Base-by-base conservation (phyloP, 306 rosid genomes). In the Cicer cuneatum region DNA sequence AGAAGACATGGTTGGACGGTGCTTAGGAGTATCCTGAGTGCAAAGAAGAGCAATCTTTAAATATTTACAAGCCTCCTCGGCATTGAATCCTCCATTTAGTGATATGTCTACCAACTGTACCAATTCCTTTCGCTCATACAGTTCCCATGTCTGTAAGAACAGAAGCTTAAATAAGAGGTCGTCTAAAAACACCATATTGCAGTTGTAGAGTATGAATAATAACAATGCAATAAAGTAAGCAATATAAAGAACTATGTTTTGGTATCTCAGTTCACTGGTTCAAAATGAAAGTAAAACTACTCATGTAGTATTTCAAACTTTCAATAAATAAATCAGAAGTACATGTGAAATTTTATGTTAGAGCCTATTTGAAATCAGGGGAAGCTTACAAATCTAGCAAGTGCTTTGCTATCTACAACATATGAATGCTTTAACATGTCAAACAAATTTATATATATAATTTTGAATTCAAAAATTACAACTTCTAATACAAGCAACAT, bases 21-120 rank as follows among this genome's bases (percentile, higher is more conserved):
- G 91, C 80, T 87, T 91, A 5, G 92, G 92, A 33, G 82, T 58
- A 79, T 91, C 91, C 79, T 94, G 98, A 2, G 96, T 88, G 82
- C 98, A 94, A 13, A 94, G 93, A 66, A 94, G 96, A 41, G 87
- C 94, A 45, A 94, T 80, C 81, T 86, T 90, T 42, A 94, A 81
- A 75, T 89, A 78, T 2, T 64, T 84, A 69, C 94, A 86, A 38
- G 98, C 97, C 88, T 89, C 88, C 79, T 83, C 98, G 0, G 83
- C 89, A 2, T 94, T 91, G 29, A 91, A 94, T 10, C 82, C 74
- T 2, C 96, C 96, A 0, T 90, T 56, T 72, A 94, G 69, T 21
- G 91, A 77, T 47, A 63, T 46, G 71, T 94, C 98, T 56, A 94
- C 82, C 43, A 94, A 78, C 14, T 24, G 77, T 10, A 87, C 84